Base-by-base conservation (phyloP, 176 grass and related monocot genomes). In the Elymus sibiricus region DNA sequence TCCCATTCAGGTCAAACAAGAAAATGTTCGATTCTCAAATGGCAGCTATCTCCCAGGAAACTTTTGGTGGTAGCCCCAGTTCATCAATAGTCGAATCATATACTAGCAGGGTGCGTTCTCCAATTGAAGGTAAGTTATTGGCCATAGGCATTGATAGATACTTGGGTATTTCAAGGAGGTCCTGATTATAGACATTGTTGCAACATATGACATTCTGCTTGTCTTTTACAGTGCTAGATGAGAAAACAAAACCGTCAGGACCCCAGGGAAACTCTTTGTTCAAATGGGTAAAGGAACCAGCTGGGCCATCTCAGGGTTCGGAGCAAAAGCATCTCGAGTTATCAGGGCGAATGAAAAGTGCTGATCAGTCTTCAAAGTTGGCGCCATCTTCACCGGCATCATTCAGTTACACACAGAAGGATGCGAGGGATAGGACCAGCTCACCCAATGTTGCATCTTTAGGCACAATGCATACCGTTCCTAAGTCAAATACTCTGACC, bases 21-120 rank as follows among this genome's bases (percentile, higher is more conserved):
- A 87, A 94, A 92, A 84, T 86, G 59, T 95, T 94, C 78, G 92
- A 92, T 93, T 92, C 91, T 68, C 87, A 94, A 76, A 84, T 92
- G 64, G 90, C 91, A 67, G 77, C 81, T 74, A 86, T 90, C 51
- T 88, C 72, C 21, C 87, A 87, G 59, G 77, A 85, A 75, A 92
- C 88, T 80, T 70, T 76, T 74, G 79, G 72, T 17, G 64, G 85
- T 37, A 79, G 76, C 43, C 84, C 83, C 60, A 81, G 66, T 78
- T 70, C 83, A 26, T 92, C 89, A 25, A 61, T 90, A 66, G 81
- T 74, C 59, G 87, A 89, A 79, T 85, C 90, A 68, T 93, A 83
- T 70, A 60, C 51, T 83, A 87, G 83, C 83, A 92, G 88, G 84
- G 56, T 78, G 37, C 73, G 60, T 27, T 38, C 78, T 88, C 72